phyloP scores from a whole-genome alignment of 805 yeast genomes.

The Yarrowia sp. region DNA sequence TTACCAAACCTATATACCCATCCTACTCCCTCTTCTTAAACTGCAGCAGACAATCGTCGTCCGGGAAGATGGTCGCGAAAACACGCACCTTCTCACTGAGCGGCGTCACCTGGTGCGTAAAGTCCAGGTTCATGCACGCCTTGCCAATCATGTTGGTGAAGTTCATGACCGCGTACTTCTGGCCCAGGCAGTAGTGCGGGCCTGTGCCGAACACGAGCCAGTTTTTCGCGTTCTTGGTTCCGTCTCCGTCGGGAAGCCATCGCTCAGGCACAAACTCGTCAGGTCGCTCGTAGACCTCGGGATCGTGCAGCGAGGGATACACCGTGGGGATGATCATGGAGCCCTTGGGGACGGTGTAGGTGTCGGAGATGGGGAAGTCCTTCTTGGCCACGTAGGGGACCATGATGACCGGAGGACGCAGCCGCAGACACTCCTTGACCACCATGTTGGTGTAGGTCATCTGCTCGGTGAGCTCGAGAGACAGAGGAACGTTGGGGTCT shows the following conservation, averaged over 20 bases:
- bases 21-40: constrained; percentile 43
- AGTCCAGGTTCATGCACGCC: constrained; percentile 74
- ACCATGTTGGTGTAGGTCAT: constrained; percentile 90
- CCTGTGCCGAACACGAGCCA: constrained; percentile 98
- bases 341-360: constrained; percentile 93
- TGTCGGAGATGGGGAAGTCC: constrained; percentile 75
- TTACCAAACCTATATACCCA: constrained; percentile 5
- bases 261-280: constrained; percentile 95
- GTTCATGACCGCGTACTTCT: constrained; percentile 86
- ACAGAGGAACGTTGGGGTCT: constrained; percentile 61
- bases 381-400: constrained; percentile 94
- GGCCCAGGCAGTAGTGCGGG: constrained; percentile 94
- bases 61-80: constrained; percentile 97
- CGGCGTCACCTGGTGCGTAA: constrained; percentile 78
- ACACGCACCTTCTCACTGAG: constrained; percentile 89
- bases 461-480: constrained; percentile 71
- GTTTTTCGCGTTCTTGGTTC: constrained; percentile 74
- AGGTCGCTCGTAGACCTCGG: constrained; percentile 93
- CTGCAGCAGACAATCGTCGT: constrained; percentile 83
- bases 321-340: constrained; percentile 94
- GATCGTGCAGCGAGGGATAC: constrained; percentile 95
- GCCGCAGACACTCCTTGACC: constrained; percentile 87
- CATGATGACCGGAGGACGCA: constrained; percentile 97
- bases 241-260: constrained; percentile 76
- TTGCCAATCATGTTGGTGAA: constrained; percentile 91